These are phyloP conservation scores for Pachysolen tannophilus DNA, from an alignment of 805 yeast genomes.

Conservation along the genomic window DNA sequence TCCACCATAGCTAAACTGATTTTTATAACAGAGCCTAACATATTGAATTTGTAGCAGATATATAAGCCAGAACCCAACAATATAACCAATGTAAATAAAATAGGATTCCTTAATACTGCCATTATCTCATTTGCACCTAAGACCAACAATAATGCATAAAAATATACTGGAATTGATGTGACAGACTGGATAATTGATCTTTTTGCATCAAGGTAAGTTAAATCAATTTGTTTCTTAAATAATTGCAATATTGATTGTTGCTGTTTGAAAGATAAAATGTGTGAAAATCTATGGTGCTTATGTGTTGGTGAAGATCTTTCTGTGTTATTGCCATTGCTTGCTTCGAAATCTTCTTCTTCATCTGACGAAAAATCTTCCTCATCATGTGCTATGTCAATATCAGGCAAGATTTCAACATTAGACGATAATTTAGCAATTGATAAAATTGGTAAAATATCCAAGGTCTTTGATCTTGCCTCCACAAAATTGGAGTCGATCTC, in stretches of 20 bases:
- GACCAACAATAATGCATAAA: conserved; percentile 62
- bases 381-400: conserved; percentile 33
- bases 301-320: conserved; percentile 8
- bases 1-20: conserved; percentile 51
- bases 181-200: conserved; percentile 73
- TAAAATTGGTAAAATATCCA: conserved; percentile 49
- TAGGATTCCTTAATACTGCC: conserved; percentile 79
- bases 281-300: conserved; percentile 48
- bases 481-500: conserved; percentile 66
- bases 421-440: conserved; percentile 45
- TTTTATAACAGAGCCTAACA: conserved; percentile 68
- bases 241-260: conserved; percentile 47
- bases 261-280: conserved; percentile 48
- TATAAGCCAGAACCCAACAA: conserved; percentile 53
- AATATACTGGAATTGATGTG: conserved; percentile 77
- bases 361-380: conserved; percentile 28
- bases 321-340: conserved; percentile 15
- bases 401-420: conserved; percentile 55
- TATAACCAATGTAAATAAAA: conserved; percentile 60
- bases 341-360: conserved; percentile 30
- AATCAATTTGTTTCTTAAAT: conserved; percentile 70
- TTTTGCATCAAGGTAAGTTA: conserved; percentile 79
- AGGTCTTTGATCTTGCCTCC: conserved; percentile 50
- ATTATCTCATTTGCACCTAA: conserved; percentile 96
- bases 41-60: conserved; percentile 58